A percentile compares a stretch with the other conserved stretches of the same genome.
phyloP scores from a whole-genome alignment of 2,329 filamentous ascomycete genomes.

The Elsinoe necatrix region DNA sequence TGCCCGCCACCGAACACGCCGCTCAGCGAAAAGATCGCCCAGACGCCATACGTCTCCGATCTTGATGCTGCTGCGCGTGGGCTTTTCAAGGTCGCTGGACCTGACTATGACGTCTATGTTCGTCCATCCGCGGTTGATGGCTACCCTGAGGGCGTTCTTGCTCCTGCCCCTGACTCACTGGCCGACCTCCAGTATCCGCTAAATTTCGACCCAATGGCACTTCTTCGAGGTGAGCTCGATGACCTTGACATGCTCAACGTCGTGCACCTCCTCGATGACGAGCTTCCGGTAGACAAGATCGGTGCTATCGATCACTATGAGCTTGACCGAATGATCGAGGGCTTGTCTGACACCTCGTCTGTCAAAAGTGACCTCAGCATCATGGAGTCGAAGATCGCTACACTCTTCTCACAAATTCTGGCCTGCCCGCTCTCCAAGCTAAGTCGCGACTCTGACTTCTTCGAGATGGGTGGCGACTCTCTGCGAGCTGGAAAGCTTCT shows the following conservation, averaged over 20 bases:
- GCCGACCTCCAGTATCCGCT: slow-evolving; percentile 12
- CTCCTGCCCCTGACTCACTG: slow-evolving; percentile 19
- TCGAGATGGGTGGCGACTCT: slow-evolving; percentile 47
- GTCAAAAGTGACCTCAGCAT: slow-evolving; percentile 22
- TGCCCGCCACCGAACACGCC: slow-evolving; percentile 44
- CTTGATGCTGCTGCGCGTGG: slow-evolving; percentile 14
- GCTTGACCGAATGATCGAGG: slow-evolving; percentile 17
- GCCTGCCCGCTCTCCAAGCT: slow-evolving; percentile 35
- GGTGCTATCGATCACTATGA: slow-evolving; percentile 23
- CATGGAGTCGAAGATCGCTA: slow-evolving; percentile 35
- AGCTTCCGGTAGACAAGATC: slow-evolving; percentile 22
- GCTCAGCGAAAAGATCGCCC: slow-evolving; percentile 36
- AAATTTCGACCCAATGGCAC: slow-evolving; percentile 15
- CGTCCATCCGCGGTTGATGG: slow-evolving; percentile 23
- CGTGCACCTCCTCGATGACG: slow-evolving; percentile 23
- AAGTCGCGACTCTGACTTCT: slow-evolving; percentile 40
- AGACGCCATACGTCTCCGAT: slow-evolving; percentile 26
- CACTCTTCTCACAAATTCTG: slow-evolving; percentile 41
- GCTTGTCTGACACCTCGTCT: slow-evolving; percentile 19
- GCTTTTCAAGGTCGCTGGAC: slow-evolving; percentile 15
- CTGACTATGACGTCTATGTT: slow-evolving; percentile 23
- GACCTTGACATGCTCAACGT: slow-evolving; percentile 26
- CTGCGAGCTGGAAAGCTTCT: slow-evolving; percentile 46
- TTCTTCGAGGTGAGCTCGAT: slow-evolving; percentile 21
- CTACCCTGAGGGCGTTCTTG: slow-evolving; percentile 30